Conservation (phyloP, 202 grass and related monocot genomes). For the Elaeis oleifera region DNA sequence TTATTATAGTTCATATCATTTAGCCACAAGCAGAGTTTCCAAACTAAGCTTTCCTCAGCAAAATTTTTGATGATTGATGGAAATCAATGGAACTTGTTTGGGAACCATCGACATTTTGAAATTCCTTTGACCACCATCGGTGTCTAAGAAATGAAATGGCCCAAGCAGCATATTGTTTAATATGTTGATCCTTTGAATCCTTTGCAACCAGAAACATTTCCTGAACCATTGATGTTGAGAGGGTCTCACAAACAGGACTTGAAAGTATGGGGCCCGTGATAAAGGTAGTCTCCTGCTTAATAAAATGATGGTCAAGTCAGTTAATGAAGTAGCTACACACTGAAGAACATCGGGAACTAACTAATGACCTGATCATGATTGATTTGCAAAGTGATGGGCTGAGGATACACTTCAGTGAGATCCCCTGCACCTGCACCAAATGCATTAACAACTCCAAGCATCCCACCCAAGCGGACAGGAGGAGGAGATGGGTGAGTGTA, state of each 20-base stretch:
- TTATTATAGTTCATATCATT: slow-evolving; percentile 56
- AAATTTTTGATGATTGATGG: slow-evolving; percentile 41
- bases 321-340: neutral
- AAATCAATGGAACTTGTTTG: slow-evolving; percentile 31
- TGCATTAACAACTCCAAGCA: slow-evolving; percentile 80
- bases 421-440: slow-evolving; percentile 70
- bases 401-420: slow-evolving; percentile 36
- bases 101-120: slow-evolving; percentile 34
- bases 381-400: slow-evolving; percentile 33
- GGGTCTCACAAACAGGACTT: slow-evolving; percentile 55
- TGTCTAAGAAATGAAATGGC: slow-evolving; percentile 81
- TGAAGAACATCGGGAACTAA: neutral
- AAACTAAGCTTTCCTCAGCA: slow-evolving; percentile 66
- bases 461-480: slow-evolving; percentile 68
- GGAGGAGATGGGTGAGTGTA: slow-evolving; percentile 57
- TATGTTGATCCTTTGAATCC: slow-evolving; percentile 55
- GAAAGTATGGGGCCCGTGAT: slow-evolving; percentile 56
- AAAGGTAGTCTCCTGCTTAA: slow-evolving; percentile 56
- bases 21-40: slow-evolving; percentile 77
- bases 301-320: slow-evolving; percentile 23
- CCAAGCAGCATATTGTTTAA: slow-evolving; percentile 74
- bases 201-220: slow-evolving; percentile 92
- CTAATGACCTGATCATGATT: slow-evolving; percentile 39
- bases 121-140: slow-evolving; percentile 46
- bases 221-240: slow-evolving; percentile 61